Conservation (phyloP, 768 basidiomycete species). For the Mycena alexandri region DNA sequence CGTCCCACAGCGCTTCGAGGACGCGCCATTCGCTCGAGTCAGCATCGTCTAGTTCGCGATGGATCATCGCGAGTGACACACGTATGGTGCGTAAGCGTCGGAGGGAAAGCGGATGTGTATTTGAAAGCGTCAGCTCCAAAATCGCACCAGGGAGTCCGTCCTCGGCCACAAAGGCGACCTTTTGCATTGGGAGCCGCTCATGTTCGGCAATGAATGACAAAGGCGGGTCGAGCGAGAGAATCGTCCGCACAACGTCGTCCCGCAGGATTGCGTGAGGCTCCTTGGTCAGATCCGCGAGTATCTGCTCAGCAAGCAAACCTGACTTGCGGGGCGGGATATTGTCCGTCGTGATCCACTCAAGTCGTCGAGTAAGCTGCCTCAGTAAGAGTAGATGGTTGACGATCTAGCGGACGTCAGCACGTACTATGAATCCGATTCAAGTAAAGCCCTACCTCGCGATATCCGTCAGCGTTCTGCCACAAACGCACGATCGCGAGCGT, state of each 20-base stretch:
- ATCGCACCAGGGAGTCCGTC: conserved; percentile 74
- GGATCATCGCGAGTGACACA: conserved; percentile 71
- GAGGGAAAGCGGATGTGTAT: conserved; percentile 63
- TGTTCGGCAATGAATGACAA: conserved; percentile 72
- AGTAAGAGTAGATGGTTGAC: conserved; percentile 80
- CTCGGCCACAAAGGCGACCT: conserved; percentile 75
- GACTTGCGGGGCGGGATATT: conserved; percentile 72
- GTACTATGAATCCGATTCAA: not conserved
- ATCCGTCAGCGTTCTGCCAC: conserved; percentile 79
- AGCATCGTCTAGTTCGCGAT: conserved; percentile 62
- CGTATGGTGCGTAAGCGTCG: conserved; percentile 70
- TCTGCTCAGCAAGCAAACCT: conserved; percentile 76
- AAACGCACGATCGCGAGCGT: conserved; percentile 71
- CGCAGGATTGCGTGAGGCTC: conserved; percentile 72
- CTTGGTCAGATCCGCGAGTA: conserved; percentile 70
- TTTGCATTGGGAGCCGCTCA: conserved; percentile 69
- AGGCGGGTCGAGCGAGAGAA: conserved; percentile 70
- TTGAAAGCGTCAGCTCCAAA: conserved; percentile 67
- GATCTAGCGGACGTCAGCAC: conserved; percentile 59
- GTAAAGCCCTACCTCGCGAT: conserved; percentile 69
- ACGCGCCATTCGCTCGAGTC: conserved; percentile 68
- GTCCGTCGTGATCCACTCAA: conserved; percentile 79
- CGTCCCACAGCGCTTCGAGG: conserved; percentile 71
- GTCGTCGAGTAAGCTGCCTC: conserved; percentile 77
- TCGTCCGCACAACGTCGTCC: conserved; percentile 68